Evolutionary conservation across 495 filamentous ascomycete species (phyloP).

Genomic region (Daldinia grandis): DNA sequence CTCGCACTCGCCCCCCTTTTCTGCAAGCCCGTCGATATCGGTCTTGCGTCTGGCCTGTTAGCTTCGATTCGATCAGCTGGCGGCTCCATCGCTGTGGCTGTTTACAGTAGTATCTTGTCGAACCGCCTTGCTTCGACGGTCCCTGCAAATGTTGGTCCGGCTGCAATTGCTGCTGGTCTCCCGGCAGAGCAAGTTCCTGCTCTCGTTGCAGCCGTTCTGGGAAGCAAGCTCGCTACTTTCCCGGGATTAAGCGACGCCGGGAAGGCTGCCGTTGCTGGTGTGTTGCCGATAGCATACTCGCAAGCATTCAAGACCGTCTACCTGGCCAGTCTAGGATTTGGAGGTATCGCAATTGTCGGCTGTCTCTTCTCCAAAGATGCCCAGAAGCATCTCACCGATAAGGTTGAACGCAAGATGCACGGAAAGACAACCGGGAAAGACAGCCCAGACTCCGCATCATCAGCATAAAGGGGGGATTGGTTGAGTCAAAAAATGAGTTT

Average conservation of each 20-base stretch:
- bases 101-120: slow-evolving; percentile 57
- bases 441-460: slow-evolving; percentile 4
- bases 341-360: slow-evolving; percentile 53
- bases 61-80: slow-evolving; percentile 49
- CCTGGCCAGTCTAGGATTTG: slow-evolving; percentile 58
- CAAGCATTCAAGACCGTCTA: slow-evolving; percentile 58
- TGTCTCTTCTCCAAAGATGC: slow-evolving; percentile 50
- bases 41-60: slow-evolving; percentile 57
- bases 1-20: slow-evolving; percentile 40
- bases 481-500: neutral
- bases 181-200: slow-evolving; percentile 50
- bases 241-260: slow-evolving; percentile 53
- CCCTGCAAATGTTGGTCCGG: slow-evolving; percentile 52
- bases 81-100: slow-evolving; percentile 43
- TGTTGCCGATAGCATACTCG: slow-evolving; percentile 52
- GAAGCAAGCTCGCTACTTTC: slow-evolving; percentile 48
- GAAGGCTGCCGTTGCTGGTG: slow-evolving; percentile 46
- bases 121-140: slow-evolving; percentile 53
- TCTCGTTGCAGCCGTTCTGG: slow-evolving; percentile 50
- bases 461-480: neutral
- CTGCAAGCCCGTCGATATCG: slow-evolving; percentile 53
- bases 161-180: slow-evolving; percentile 54
- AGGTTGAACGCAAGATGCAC: slow-evolving; percentile 47
- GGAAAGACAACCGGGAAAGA: slow-evolving; percentile 22
- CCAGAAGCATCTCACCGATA: slow-evolving; percentile 49